A percentile compares a stretch with the other conserved stretches of the same genome.
Evolutionary conservation across 2,329 filamentous ascomycete species (phyloP).

Genomic region (Parafenestella ontariensis): DNA sequence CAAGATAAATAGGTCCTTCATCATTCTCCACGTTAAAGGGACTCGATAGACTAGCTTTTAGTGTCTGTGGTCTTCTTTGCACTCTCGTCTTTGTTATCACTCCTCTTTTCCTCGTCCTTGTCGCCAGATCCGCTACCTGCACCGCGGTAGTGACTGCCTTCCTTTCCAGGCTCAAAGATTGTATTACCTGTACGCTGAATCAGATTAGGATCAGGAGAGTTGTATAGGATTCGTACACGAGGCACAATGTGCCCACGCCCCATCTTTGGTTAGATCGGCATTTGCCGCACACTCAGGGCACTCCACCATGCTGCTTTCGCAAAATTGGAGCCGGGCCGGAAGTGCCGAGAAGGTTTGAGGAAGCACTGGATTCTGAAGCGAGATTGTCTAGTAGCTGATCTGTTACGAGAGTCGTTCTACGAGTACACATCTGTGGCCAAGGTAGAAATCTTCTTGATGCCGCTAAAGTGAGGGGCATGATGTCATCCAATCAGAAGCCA

Average conservation of each 20-base stretch:
- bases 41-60: neutral
- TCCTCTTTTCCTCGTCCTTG: constrained; percentile 31
- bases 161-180: constrained; percentile 38
- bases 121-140: constrained; percentile 35
- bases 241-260: constrained; percentile 38
- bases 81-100: constrained; percentile 14
- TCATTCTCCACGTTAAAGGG: too few species aligned
- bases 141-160: constrained; percentile 32
- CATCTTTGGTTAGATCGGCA: constrained; percentile 39
- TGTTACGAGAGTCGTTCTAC: neutral
- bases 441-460: neutral
- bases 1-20: too few species aligned
- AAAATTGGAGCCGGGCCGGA: too few species aligned
- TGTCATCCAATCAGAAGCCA: constrained; percentile 13
- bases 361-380: neutral
- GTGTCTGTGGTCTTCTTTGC: constrained; percentile 5
- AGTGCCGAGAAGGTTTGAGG: neutral
- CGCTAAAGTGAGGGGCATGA: constrained; percentile 19
- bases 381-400: neutral
- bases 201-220: neutral
- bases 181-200: constrained; percentile 26
- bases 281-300: constrained; percentile 39
- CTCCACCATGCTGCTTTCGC: constrained; percentile 19
- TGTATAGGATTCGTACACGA: constrained; percentile 28
- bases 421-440: neutral